Conservation (phyloP, 306 rosid genomes). For the Cicer pinnatifidum region DNA sequence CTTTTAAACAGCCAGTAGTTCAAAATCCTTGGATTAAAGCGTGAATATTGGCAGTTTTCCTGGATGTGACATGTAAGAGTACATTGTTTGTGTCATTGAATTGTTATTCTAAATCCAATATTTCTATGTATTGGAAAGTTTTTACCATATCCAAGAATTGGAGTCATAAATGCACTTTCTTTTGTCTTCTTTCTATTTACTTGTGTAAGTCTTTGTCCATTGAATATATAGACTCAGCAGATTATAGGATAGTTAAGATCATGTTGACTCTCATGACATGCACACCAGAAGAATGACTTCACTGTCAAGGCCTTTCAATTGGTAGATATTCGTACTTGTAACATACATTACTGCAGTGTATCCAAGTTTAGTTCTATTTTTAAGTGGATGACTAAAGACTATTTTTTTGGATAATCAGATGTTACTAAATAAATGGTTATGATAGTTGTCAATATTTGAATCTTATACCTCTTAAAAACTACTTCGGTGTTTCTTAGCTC, state of each 20-base stretch:
- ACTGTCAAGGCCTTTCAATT: constrained; percentile 1
- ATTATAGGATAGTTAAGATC: not conserved
- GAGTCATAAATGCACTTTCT: constrained; percentile 17
- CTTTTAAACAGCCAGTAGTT: constrained; percentile 25
- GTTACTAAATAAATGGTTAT: too few species aligned
- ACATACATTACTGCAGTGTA: not conserved
- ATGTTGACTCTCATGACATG: constrained; percentile 7
- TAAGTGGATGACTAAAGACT: too few species aligned
- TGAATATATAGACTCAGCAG: constrained; percentile 7
- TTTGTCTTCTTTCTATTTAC: not conserved
- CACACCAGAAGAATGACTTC: constrained; percentile 18
- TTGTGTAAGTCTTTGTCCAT: not conserved
- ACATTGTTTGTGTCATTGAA: constrained; percentile 28
- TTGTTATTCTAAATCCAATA: not conserved
- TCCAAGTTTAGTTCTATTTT: not conserved
- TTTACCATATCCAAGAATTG: constrained; percentile 2
- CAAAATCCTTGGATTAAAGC: constrained; percentile 9
- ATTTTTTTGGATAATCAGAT: too few species aligned
- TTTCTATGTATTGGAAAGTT: constrained; percentile 12
- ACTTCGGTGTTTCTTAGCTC: too few species aligned
- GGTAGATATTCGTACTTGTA: constrained; percentile 11
- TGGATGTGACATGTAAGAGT: not conserved
- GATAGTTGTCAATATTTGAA: too few species aligned
- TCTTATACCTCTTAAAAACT: too few species aligned
- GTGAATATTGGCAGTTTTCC: not conserved